Conservation (phyloP, 495 filamentous ascomycete species). For the Penicillium coprophilum region DNA sequence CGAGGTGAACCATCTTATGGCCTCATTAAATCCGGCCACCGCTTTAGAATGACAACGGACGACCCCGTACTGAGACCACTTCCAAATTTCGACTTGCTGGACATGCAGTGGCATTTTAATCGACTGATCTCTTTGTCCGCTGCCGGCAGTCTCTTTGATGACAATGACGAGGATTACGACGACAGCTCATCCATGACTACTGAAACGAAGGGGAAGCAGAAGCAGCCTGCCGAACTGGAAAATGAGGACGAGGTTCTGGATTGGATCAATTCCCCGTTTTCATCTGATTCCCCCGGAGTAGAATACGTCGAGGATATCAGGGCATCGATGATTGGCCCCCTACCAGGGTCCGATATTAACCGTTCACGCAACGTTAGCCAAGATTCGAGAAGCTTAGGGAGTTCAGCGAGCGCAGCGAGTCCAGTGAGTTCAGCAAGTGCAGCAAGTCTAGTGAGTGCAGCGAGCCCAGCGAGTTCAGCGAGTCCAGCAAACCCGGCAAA, state of each 20-base stretch:
- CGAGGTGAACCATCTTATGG: not conserved
- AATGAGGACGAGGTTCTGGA: not conserved
- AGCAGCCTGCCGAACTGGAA: too few relatives aligned
- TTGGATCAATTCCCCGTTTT: not conserved
- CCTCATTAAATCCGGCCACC: slow-evolving; percentile 14
- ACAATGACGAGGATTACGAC: slow-evolving; percentile 22
- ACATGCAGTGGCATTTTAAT: slow-evolving; percentile 18
- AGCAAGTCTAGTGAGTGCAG: too few relatives aligned
- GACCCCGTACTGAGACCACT: slow-evolving; percentile 13
- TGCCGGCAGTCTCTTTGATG: slow-evolving; percentile 15
- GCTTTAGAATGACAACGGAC: slow-evolving; percentile 12
- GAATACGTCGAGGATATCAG: not conserved
- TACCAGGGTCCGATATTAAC: not conserved
- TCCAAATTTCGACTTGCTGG: slow-evolving; percentile 17
- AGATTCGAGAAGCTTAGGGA: not conserved
- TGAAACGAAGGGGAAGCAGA: too few relatives aligned
- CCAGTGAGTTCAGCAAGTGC: not conserved
- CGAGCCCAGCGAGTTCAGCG: too few relatives aligned
- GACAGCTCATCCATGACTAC: not conserved
- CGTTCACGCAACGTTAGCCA: not conserved
- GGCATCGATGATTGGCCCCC: not conserved
- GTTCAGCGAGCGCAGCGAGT: not conserved
- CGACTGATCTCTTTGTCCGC: slow-evolving; percentile 15
- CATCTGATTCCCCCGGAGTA: not conserved
- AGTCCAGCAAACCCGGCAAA: too few relatives aligned